Conservation (phyloP, 495 filamentous ascomycete species). For the Aspergillus wentii region DNA sequence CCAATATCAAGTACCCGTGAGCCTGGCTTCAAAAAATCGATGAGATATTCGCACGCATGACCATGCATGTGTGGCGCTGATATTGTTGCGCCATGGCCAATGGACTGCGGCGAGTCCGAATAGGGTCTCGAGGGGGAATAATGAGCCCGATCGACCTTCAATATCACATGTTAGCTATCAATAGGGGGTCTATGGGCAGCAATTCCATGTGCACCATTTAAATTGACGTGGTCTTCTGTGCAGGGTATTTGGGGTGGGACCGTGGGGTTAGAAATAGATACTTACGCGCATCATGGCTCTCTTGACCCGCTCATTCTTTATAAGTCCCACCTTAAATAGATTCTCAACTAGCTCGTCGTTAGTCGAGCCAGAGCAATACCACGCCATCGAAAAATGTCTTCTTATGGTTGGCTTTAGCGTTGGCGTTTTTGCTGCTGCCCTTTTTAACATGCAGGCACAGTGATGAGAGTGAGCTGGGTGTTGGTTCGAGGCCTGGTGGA, state of each 20-base stretch:
- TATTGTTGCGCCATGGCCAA: conserved; percentile 86
- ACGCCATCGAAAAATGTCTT: conserved; percentile 66
- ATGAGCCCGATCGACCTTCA: conserved; percentile 82
- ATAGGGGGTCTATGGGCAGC: too few relatives aligned
- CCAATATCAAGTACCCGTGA: conserved; percentile 79
- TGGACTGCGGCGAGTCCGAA: conserved; percentile 84
- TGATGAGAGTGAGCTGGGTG: too few relatives aligned
- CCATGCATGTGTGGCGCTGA: conserved; percentile 98
- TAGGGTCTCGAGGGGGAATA: conserved; percentile 73
- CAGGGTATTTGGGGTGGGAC: too few relatives aligned
- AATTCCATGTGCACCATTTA: too few relatives aligned
- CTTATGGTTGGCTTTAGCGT: conserved; percentile 10
- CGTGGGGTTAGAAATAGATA: background rate
- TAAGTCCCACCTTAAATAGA: conserved; percentile 64
- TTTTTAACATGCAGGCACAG: conserved; percentile 4
- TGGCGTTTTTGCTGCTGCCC: background rate
- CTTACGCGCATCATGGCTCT: conserved; percentile 72
- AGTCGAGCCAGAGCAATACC: conserved; percentile 73
- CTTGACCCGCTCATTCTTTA: conserved; percentile 65
- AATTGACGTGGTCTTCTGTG: too few relatives aligned
- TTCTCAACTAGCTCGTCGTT: conserved; percentile 80
- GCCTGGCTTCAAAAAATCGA: conserved; percentile 51
- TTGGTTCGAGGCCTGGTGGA: too few relatives aligned
- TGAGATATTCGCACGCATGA: conserved; percentile 62
- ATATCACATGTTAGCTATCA: conserved; percentile 8